Conservation (phyloP, 202 grass and related monocot species). For the Carex sylvatica region DNA sequence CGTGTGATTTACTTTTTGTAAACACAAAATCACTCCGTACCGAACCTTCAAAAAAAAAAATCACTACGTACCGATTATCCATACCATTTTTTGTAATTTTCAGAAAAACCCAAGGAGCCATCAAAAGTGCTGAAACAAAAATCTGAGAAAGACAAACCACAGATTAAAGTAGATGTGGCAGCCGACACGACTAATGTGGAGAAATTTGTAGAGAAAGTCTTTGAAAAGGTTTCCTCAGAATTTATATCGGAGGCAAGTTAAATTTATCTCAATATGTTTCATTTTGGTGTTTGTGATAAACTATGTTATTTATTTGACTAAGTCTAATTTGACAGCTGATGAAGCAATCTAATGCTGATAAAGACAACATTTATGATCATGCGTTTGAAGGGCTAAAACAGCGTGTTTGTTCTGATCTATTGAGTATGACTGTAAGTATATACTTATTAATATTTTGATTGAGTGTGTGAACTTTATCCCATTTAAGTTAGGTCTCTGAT, state of each 20-base stretch:
- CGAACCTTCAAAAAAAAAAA: neutral
- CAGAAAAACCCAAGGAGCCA: slow-evolving; percentile 47
- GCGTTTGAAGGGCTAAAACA: slow-evolving; percentile 40
- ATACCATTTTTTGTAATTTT: slow-evolving; percentile 20
- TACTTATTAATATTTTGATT: slow-evolving; percentile 21
- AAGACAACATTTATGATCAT: slow-evolving; percentile 35
- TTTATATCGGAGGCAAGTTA: slow-evolving; percentile 60
- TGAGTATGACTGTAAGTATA: slow-evolving; percentile 53
- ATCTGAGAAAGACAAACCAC: slow-evolving; percentile 25
- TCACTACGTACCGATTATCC: neutral
- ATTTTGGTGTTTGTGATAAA: slow-evolving; percentile 1
- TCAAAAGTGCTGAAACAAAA: slow-evolving; percentile 42
- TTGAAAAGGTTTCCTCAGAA: slow-evolving; percentile 53
- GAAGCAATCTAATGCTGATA: slow-evolving; percentile 59
- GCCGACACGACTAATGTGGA: slow-evolving; percentile 37
- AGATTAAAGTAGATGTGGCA: slow-evolving; percentile 38
- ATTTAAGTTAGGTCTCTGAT: neutral
- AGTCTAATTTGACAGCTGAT: slow-evolving; percentile 38
- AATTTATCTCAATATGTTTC: slow-evolving; percentile 15
- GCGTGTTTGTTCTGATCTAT: slow-evolving; percentile 47
- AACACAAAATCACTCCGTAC: neutral
- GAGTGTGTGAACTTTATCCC: neutral
- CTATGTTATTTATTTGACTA: slow-evolving; percentile 30
- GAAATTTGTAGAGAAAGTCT: slow-evolving; percentile 61
- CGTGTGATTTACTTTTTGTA: neutral